Conservation (phyloP, 768 basidiomycete genomes). For the Leccinum boreale region DNA sequence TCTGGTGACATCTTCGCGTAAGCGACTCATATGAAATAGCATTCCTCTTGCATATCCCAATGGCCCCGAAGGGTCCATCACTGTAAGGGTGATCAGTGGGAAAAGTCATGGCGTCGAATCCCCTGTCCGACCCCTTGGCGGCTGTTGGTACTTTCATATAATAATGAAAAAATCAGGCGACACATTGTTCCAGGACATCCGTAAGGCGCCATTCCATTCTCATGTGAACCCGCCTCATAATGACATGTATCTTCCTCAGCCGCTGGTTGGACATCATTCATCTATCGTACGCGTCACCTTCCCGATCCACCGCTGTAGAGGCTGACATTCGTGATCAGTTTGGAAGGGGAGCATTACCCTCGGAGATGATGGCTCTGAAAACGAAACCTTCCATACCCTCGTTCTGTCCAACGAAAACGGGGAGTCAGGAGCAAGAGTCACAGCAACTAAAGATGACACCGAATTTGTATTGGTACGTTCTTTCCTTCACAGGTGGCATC, state of each 20-base stretch:
- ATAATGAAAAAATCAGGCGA: slow-evolving; percentile 58
- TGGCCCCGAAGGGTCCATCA: slow-evolving; percentile 62
- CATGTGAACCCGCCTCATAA: neutral
- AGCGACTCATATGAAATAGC: slow-evolving; percentile 32
- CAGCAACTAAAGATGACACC: slow-evolving; percentile 56
- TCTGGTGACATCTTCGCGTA: neutral
- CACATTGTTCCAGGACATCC: slow-evolving; percentile 77
- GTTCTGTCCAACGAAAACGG: slow-evolving; percentile 63
- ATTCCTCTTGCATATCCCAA: slow-evolving; percentile 73
- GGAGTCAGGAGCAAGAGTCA: slow-evolving; percentile 69
- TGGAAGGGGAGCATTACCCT: slow-evolving; percentile 58
- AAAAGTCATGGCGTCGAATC: slow-evolving; percentile 83
- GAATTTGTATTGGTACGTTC: slow-evolving; percentile 67
- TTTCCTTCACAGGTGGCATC: neutral
- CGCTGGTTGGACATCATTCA: slow-evolving; percentile 85
- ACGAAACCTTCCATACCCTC: slow-evolving; percentile 72
- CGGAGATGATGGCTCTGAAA: slow-evolving; percentile 44
- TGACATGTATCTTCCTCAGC: slow-evolving; percentile 38
- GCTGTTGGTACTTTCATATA: slow-evolving; percentile 91
- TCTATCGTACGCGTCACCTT: slow-evolving; percentile 59
- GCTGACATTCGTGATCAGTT: slow-evolving; percentile 19
- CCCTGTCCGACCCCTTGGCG: slow-evolving; percentile 86
- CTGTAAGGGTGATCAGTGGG: slow-evolving; percentile 85
- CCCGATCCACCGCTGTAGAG: neutral
- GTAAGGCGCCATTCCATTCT: slow-evolving; percentile 39